Conservation (phyloP, 2,329 filamentous ascomycete genomes). For the Cercospora brassicicola region DNA sequence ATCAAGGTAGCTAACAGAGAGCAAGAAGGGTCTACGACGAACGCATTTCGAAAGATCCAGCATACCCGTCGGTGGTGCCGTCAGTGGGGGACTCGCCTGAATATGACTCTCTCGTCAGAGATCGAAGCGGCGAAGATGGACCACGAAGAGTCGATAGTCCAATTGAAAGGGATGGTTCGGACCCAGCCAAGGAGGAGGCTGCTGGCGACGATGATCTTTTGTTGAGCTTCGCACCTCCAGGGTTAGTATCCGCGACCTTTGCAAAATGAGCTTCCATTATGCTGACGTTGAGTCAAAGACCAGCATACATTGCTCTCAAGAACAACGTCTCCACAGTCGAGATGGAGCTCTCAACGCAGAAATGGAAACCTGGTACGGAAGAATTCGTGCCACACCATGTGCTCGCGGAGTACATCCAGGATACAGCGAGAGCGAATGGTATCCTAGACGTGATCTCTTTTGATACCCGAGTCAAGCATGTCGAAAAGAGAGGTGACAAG, state of each 20-base stretch:
- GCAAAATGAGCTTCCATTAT: background rate
- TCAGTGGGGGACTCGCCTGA: constrained; percentile 40
- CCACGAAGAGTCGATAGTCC: constrained; percentile 24
- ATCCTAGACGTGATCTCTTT: constrained; percentile 55
- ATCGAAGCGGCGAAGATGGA: background rate
- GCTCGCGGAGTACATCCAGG: constrained; percentile 62
- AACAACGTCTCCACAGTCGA: constrained; percentile 57
- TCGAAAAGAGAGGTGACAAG: constrained; percentile 48
- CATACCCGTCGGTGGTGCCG: constrained; percentile 47
- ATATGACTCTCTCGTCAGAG: constrained; percentile 14
- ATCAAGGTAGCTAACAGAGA: constrained; percentile 7
- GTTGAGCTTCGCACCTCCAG: constrained; percentile 49
- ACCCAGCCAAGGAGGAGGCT: background rate
- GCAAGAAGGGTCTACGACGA: constrained; percentile 52
- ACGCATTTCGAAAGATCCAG: constrained; percentile 49
- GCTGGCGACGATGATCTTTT: constrained; percentile 13
- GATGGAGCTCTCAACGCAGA: constrained; percentile 51
- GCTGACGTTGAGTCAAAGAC: constrained; percentile 23
- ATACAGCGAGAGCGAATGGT: constrained; percentile 54
- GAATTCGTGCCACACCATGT: constrained; percentile 60
- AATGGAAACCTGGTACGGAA: constrained; percentile 61
- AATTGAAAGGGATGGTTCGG: constrained; percentile 4
- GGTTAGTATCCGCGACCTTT: constrained; percentile 37
- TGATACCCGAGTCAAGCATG: constrained; percentile 59
- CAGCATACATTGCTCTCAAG: constrained; percentile 54